Evolutionary conservation across 352 stramenopile genomes (phyloP).

Genomic region (Globisporangium carolinianum): DNA sequence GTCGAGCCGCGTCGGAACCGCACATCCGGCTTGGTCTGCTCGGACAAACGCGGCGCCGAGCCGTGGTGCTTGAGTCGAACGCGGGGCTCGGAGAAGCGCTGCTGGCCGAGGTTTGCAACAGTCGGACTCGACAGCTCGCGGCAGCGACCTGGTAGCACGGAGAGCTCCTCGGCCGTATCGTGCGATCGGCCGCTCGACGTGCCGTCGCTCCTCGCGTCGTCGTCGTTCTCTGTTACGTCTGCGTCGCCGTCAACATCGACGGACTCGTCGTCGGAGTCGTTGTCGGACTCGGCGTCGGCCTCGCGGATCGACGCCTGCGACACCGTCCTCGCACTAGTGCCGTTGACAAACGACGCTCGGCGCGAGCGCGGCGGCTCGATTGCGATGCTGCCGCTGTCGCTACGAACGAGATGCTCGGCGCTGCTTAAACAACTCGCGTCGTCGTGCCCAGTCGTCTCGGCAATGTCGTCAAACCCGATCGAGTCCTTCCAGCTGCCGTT

Average conservation of each 20-base stretch:
- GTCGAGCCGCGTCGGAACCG: conserved; percentile 5
- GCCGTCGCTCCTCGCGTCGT: conserved; percentile 2
- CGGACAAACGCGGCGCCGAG: neutral
- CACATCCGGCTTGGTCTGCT: neutral
- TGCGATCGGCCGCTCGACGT: conserved; percentile 9
- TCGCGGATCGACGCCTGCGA: conserved; percentile 8
- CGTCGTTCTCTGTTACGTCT: neutral
- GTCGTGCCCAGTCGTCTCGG: neutral
- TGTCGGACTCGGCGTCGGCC: neutral
- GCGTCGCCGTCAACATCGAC: neutral
- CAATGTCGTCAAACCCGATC: conserved; percentile 1
- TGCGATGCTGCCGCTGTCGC: too few relatives aligned
- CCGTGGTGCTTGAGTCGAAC: neutral
- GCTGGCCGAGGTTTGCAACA: neutral
- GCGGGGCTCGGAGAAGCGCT: too few relatives aligned
- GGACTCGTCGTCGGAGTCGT: neutral
- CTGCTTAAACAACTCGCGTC: too few relatives aligned
- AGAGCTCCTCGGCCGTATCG: neutral
- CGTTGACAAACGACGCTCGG: neutral
- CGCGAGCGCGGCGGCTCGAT: neutral
- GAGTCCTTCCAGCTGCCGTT: conserved; percentile 4
- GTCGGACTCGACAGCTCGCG: neutral
- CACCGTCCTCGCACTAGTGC: neutral
- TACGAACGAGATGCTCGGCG: too few relatives aligned
- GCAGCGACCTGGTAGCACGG: neutral